A percentile compares a stretch with the other conserved stretches of the same genome.
phyloP scores from a whole-genome alignment of 768 basidiomycete species.

The Baorangia bicolor region DNA sequence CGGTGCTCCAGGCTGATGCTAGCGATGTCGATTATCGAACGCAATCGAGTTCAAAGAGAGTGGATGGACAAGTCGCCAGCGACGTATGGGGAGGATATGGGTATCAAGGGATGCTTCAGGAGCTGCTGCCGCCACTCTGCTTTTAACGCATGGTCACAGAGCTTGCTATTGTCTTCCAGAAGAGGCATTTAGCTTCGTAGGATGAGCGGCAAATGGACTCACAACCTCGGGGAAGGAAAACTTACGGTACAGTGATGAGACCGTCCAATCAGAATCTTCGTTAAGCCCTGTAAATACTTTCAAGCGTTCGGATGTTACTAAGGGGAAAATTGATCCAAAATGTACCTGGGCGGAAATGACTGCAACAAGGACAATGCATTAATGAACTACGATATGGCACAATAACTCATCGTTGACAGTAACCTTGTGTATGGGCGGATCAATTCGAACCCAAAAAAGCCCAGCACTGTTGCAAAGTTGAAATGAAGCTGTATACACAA shows the following conservation, averaged over 20 bases:
- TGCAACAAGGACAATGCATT: slow-evolving; percentile 1
- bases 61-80: slow-evolving; percentile 19
- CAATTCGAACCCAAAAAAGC: background rate
- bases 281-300: background rate
- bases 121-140: background rate
- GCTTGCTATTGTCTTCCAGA: slow-evolving; percentile 17
- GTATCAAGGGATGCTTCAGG: slow-evolving; percentile 3
- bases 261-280: background rate
- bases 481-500: background rate
- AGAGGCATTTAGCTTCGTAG: slow-evolving; percentile 1
- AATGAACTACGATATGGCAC: background rate
- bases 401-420: background rate
- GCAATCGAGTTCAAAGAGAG: slow-evolving; percentile 2
- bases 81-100: slow-evolving; percentile 5
- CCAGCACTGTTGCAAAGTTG: background rate
- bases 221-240: background rate
- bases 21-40: background rate
- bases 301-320: background rate
- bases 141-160: background rate
- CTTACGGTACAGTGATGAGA: background rate
- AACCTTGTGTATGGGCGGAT: background rate
- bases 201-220: background rate
- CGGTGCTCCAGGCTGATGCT: background rate
- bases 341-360: slow-evolving; percentile 6
- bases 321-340: background rate